phyloP scores from a whole-genome alignment of 108 stramenopile species.

The Chaetoceros tenuissimus region DNA sequence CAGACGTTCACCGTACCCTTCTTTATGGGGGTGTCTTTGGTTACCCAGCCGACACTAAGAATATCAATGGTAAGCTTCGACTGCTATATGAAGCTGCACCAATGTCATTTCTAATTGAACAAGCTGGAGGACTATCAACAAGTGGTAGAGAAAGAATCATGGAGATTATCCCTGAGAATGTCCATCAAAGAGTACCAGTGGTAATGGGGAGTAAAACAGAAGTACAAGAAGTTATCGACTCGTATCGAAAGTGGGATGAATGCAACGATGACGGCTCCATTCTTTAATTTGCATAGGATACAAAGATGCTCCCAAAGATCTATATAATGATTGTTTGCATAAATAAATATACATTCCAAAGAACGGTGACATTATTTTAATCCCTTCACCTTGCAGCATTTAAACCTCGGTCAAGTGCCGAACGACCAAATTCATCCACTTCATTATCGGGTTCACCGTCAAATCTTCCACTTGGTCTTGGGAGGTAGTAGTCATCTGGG shows the following conservation, averaged over 20 bases:
- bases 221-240: conserved; percentile 36
- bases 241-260: background rate
- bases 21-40: conserved; percentile 91
- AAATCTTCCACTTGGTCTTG: too few species aligned
- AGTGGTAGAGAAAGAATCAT: conserved; percentile 36
- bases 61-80: conserved; percentile 63
- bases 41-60: conserved; percentile 74
- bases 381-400: background rate
- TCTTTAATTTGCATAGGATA: too few species aligned
- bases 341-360: too few species aligned
- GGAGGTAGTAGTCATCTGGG: too few species aligned
- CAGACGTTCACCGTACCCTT: conserved; percentile 93
- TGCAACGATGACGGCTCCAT: too few species aligned
- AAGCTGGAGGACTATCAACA: conserved; percentile 71
- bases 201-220: conserved; percentile 78
- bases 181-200: conserved; percentile 60
- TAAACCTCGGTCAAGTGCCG: background rate
- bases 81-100: conserved; percentile 73
- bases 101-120: conserved; percentile 87
- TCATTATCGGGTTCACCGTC: background rate
- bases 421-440: conserved; percentile 4
- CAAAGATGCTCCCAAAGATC: too few species aligned
- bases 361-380: background rate
- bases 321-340: too few species aligned
- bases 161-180: conserved; percentile 27